phyloP scores from a whole-genome alignment of 352 stramenopile genomes.

The Globisporangium polare region DNA sequence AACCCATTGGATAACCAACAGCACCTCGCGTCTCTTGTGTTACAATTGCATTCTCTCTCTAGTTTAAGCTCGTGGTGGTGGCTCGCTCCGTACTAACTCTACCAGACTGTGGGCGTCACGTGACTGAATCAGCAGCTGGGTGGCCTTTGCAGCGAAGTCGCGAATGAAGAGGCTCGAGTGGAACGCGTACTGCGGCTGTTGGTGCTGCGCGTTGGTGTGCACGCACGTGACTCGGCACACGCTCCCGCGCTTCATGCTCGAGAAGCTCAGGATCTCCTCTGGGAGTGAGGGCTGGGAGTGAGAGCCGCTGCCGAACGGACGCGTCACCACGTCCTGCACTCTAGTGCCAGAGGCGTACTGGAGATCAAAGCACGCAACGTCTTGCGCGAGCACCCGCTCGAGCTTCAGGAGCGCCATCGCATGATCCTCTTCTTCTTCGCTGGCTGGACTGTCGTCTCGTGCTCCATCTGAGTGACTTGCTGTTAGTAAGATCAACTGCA shows the following conservation, averaged over 20 bases:
- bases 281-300: not conserved
- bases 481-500: slow-evolving; percentile 25
- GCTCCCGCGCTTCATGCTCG: slow-evolving; percentile 24
- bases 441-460: not conserved
- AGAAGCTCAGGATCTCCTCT: slow-evolving; percentile 53
- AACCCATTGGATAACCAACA: slow-evolving; percentile 6
- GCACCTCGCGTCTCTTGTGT: not conserved
- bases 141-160: slow-evolving; percentile 19
- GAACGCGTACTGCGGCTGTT: slow-evolving; percentile 8
- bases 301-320: slow-evolving; percentile 29
- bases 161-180: slow-evolving; percentile 27
- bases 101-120: not conserved
- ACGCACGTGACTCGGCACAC: slow-evolving; percentile 38
- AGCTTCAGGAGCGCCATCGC: slow-evolving; percentile 10
- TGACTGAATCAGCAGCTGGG: slow-evolving; percentile 2
- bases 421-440: not conserved
- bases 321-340: slow-evolving; percentile 24
- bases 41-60: not conserved
- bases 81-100: slow-evolving; percentile 5
- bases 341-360: slow-evolving; percentile 27
- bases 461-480: not conserved
- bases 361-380: slow-evolving; percentile 44
- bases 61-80: not conserved
- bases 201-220: not conserved
- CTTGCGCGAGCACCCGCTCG: slow-evolving; percentile 12